Percentiles rank a stretch among this genome's conserved stretches.
Conservation (phyloP, 2,329 filamentous ascomycete genomes). For the Hawksworthiomyces lignivorus region DNA sequence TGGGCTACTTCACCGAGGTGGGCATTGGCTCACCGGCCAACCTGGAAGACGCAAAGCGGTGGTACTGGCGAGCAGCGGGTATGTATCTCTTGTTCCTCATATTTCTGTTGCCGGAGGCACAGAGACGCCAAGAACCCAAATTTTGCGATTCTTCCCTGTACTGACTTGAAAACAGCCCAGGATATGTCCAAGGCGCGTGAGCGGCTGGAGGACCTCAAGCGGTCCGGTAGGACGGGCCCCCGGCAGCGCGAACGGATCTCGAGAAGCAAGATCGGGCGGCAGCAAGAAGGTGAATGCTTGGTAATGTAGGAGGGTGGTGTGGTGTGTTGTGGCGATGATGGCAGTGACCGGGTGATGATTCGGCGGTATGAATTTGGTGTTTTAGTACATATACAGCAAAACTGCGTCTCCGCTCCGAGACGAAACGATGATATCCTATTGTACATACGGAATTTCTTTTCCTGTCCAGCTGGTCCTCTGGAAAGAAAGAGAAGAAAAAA, state of each 20-base stretch:
- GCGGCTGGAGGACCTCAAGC: slow-evolving; percentile 84
- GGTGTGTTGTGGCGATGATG: too few species aligned
- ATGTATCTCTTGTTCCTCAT: slow-evolving; percentile 43
- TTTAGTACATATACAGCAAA: too few species aligned
- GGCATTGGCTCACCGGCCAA: slow-evolving; percentile 84
- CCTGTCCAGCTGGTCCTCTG: too few species aligned
- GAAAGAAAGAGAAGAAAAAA: too few species aligned
- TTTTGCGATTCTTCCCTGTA: slow-evolving; percentile 5
- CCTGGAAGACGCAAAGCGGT: slow-evolving; percentile 90
- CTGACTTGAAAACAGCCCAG: slow-evolving; percentile 56
- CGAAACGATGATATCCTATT: too few species aligned
- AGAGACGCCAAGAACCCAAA: too few species aligned
- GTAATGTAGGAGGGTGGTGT: slow-evolving; percentile 54
- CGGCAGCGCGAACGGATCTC: slow-evolving; percentile 73
- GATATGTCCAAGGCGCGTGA: slow-evolving; percentile 91
- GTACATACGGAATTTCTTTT: too few species aligned
- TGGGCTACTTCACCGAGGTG: slow-evolving; percentile 95
- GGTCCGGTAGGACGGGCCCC: slow-evolving; percentile 62
- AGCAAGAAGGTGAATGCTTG: slow-evolving; percentile 81
- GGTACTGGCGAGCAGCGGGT: slow-evolving; percentile 98
- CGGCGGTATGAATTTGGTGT: too few species aligned
- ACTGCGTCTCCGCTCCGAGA: too few species aligned
- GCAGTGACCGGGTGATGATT: too few species aligned
- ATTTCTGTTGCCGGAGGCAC: too few species aligned
- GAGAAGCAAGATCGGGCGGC: slow-evolving; percentile 70